Percentiles rank a stretch among this genome's conserved stretches.
Evolutionary conservation across 2,329 filamentous ascomycete genomes (phyloP).

Genomic region (Colletotrichum godetiae): DNA sequence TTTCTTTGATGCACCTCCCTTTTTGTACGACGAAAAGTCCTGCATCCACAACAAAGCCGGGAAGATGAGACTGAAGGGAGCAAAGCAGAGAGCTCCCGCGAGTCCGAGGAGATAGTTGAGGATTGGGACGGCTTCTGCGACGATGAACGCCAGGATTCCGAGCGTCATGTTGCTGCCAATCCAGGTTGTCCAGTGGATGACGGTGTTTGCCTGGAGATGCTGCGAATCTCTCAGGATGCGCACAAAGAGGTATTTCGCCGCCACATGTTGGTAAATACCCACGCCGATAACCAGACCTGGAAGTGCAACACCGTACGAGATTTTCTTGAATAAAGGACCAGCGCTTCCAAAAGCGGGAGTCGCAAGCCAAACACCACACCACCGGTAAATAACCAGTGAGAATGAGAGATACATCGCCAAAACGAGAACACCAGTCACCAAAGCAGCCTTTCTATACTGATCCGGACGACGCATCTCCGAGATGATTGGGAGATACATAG

Average conservation of each 20-base stretch:
- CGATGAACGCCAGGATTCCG: conserved; percentile 55
- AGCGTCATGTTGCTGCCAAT: conserved; percentile 54
- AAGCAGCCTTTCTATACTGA: conserved; percentile 62
- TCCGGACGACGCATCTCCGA: conserved; percentile 63
- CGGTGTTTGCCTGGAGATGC: conserved; percentile 59
- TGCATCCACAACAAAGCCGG: conserved; percentile 43
- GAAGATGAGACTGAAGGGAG: conserved; percentile 43
- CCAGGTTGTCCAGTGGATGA: conserved; percentile 60
- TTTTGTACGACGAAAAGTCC: conserved; percentile 39
- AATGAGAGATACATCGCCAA: conserved; percentile 63
- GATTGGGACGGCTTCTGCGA: conserved; percentile 60
- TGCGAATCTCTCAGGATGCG: conserved; percentile 56
- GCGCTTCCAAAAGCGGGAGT: conserved; percentile 60
- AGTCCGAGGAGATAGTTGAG: conserved; percentile 65
- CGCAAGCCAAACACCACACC: conserved; percentile 56
- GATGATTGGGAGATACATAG: conserved; percentile 65
- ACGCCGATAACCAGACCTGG: conserved; percentile 62
- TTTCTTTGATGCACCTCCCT: conserved; percentile 31
- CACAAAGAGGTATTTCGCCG: conserved; percentile 62
- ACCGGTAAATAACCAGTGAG: conserved; percentile 61
- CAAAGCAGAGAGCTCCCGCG: conserved; percentile 46
- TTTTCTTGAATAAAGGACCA: conserved; percentile 57
- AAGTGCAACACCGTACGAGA: conserved; percentile 60
- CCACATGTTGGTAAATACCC: conserved; percentile 61
- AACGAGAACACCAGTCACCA: conserved; percentile 58